Evolutionary conservation across 2,329 filamentous ascomycete genomes (phyloP).

Genomic region (Phoma herbarum): DNA sequence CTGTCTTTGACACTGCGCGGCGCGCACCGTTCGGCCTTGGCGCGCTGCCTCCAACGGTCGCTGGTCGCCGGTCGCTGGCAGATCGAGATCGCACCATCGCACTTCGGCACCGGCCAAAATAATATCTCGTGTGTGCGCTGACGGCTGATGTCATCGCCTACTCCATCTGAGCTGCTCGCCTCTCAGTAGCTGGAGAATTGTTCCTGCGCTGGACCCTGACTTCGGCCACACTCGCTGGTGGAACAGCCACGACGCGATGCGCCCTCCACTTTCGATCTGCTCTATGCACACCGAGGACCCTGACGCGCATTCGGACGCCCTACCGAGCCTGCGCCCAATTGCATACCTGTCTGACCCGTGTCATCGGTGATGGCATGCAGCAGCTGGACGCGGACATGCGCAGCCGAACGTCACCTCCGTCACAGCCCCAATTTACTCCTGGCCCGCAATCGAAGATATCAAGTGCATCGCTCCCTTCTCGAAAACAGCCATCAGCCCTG

Average conservation of each 20-base stretch:
- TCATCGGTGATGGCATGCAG: background rate
- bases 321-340: background rate
- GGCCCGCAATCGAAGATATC: constrained; percentile 12
- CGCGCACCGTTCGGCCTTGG: background rate
- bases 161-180: background rate
- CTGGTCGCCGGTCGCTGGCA: background rate
- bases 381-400: background rate
- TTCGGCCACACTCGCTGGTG: background rate
- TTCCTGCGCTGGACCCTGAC: constrained; percentile 10
- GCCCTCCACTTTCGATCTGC: constrained; percentile 11
- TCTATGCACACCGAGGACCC: background rate
- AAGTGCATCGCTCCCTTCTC: constrained; percentile 10
- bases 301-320: background rate
- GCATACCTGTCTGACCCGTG: background rate
- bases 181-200: background rate
- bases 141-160: background rate
- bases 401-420: constrained; percentile 1
- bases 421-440: constrained; percentile 2
- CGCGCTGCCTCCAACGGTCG: background rate
- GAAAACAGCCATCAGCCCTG: background rate
- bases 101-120: background rate
- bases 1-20: background rate
- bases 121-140: background rate
- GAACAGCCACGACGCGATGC: constrained; percentile 2
- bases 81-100: background rate